Evolutionary conservation across 345 rosid species (phyloP).

Genomic region (Citrus medica): DNA sequence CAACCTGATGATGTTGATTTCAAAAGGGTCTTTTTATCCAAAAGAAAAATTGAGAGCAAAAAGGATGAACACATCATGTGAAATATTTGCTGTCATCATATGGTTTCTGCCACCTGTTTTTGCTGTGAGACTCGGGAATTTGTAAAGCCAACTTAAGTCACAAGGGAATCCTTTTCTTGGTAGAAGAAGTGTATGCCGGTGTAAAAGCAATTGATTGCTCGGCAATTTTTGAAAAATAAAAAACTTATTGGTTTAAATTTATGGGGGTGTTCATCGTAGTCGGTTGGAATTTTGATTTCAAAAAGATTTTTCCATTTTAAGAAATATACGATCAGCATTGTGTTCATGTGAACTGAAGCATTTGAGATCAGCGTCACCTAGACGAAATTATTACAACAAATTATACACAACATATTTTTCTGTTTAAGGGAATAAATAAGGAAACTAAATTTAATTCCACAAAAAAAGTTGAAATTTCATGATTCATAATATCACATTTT

Average conservation of each 20-base stretch:
- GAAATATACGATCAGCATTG: background rate
- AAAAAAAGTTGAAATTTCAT: too few relatives aligned
- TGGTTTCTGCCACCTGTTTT: constrained; percentile 2
- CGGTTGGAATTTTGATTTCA: background rate
- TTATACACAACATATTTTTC: too few relatives aligned
- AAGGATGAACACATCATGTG: constrained; percentile 5
- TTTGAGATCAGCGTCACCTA: background rate
- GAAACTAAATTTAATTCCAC: too few relatives aligned
- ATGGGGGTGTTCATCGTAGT: background rate
- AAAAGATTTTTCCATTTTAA: background rate
- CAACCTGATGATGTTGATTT: background rate
- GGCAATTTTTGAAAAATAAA: background rate
- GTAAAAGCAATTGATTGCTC: background rate
- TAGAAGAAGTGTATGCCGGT: background rate
- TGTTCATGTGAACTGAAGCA: background rate
- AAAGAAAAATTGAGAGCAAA: too few relatives aligned
- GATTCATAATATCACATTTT: too few relatives aligned
- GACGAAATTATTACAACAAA: too few relatives aligned
- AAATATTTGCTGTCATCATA: constrained; percentile 8
- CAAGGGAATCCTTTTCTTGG: background rate
- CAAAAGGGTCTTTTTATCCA: background rate
- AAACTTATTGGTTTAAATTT: background rate
- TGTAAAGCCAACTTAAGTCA: background rate
- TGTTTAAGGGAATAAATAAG: too few relatives aligned
- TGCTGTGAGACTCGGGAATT: background rate